A percentile compares a stretch with the other conserved stretches of the same genome.
phyloP scores from a whole-genome alignment of 352 stramenopile genomes.

The Phytopythium litorale region DNA sequence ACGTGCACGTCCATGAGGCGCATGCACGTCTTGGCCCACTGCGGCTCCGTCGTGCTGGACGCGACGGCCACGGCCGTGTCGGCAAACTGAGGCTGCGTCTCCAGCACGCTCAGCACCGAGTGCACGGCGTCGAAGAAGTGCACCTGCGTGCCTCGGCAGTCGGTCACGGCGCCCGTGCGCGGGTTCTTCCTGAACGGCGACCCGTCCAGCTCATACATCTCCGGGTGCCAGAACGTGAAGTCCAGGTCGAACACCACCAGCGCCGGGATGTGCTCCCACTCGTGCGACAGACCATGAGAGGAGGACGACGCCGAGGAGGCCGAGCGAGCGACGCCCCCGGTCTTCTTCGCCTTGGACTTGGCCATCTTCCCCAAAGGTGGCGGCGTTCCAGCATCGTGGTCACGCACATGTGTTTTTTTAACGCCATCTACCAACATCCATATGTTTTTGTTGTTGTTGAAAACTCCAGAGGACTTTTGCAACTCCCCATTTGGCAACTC shows the following conservation, averaged over 20 bases:
- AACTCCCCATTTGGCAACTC: too few species aligned
- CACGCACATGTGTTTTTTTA: too few species aligned
- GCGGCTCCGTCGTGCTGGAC: conserved; percentile 67
- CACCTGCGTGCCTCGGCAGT: conserved; percentile 68
- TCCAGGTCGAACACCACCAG: conserved; percentile 77
- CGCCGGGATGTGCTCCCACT: conserved; percentile 51
- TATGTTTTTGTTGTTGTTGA: too few species aligned
- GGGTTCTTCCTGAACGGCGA: conserved; percentile 70
- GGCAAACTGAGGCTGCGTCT: conserved; percentile 62
- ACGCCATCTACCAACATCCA: too few species aligned
- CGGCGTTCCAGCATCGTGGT: too few species aligned
- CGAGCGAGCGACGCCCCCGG: not conserved
- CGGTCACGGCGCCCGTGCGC: conserved; percentile 54
- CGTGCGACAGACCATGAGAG: not conserved
- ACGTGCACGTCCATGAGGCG: conserved; percentile 56
- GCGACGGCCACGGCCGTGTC: conserved; percentile 59
- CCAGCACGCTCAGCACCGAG: conserved; percentile 61
- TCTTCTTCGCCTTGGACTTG: not conserved
- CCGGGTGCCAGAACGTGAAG: conserved; percentile 77
- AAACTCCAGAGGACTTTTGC: too few species aligned
- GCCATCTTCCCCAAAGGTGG: too few species aligned
- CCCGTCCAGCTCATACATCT: conserved; percentile 86
- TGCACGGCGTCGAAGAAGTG: conserved; percentile 76
- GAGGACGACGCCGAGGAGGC: not conserved
- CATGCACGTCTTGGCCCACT: conserved; percentile 80